Percentiles rank a stretch among this genome's conserved stretches.
These are phyloP conservation scores for Colletotrichum sidae DNA, from an alignment of 2,329 filamentous ascomycete species.

Conservation along the genomic window DNA sequence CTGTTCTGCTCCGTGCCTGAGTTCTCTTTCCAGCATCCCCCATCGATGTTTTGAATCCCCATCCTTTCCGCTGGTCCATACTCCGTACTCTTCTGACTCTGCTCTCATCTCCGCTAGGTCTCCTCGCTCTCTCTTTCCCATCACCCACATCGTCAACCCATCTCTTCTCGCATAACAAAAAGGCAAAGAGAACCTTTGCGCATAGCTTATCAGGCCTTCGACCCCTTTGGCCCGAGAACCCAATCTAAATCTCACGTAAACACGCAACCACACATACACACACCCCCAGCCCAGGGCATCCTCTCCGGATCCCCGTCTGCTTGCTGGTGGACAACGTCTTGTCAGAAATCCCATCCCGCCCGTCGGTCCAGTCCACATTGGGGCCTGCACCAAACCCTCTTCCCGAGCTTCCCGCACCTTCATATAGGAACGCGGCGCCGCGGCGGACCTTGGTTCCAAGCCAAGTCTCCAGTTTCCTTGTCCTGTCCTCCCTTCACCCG, in stretches of 20 bases:
- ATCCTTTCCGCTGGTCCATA: no score
- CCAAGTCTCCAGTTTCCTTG: constrained; percentile 29
- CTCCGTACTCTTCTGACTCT: no score
- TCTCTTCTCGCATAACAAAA: background rate
- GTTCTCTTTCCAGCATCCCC: background rate
- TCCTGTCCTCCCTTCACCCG: constrained; percentile 9
- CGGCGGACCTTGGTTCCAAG: constrained; percentile 22
- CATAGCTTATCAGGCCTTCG: constrained; percentile 13
- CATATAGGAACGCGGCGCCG: constrained; percentile 25
- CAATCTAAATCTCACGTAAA: constrained; percentile 31
- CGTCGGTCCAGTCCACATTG: constrained; percentile 7
- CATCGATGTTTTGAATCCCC: background rate
- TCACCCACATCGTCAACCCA: background rate
- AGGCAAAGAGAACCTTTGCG: background rate
- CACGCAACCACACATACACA: constrained; percentile 7
- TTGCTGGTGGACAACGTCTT: constrained; percentile 11
- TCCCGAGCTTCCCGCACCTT: constrained; percentile 31
- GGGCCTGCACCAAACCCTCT: constrained; percentile 16
- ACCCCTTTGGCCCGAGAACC: constrained; percentile 5
- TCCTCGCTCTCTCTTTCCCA: background rate
- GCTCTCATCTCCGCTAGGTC: background rate
- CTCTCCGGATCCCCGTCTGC: constrained; percentile 4
- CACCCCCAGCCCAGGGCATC: constrained; percentile 2
- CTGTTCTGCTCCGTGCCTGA: constrained; percentile 2
- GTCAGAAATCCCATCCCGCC: constrained; percentile 28